These are phyloP conservation scores for Chlamydomonas sp. DNA, from an alignment of 139 green algal genomes.

Conservation along the genomic window DNA sequence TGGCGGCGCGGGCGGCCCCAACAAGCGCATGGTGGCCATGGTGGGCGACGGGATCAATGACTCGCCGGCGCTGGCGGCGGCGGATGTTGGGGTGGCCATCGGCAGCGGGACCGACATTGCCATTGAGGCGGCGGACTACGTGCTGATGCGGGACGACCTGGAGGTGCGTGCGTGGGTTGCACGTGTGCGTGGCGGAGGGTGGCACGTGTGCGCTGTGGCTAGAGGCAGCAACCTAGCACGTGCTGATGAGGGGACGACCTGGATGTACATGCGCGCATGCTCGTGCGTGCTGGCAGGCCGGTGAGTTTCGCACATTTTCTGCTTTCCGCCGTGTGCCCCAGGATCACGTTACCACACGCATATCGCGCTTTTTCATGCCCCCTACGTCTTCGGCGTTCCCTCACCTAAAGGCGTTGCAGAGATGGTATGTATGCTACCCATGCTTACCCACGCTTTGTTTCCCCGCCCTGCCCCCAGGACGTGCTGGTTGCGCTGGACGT, in stretches of 20 bases:
- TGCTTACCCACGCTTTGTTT: background rate
- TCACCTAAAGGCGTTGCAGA: too few relatives aligned
- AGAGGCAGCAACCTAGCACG: background rate
- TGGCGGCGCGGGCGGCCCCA: too few relatives aligned
- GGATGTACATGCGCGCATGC: too few relatives aligned
- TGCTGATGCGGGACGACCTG: constrained; percentile 93
- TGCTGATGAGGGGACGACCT: too few relatives aligned
- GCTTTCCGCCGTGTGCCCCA: too few relatives aligned
- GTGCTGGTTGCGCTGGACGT: constrained; percentile 93
- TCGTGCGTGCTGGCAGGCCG: too few relatives aligned
- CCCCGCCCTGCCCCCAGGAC: constrained; percentile 46
- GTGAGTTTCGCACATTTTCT: too few relatives aligned
- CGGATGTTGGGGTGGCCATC: constrained; percentile 96
- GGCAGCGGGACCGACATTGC: constrained; percentile 83
- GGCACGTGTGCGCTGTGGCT: background rate
- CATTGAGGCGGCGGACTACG: constrained; percentile 87
- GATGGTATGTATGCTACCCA: background rate
- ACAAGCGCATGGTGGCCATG: constrained; percentile 87
- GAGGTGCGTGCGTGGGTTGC: constrained; percentile 45
- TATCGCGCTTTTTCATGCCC: too few relatives aligned
- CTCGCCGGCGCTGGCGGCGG: constrained; percentile 91
- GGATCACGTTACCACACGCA: too few relatives aligned
- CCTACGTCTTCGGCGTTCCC: too few relatives aligned
- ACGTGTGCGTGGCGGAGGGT: background rate
- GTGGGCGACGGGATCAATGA: constrained; percentile 99